phyloP scores from a whole-genome alignment of 2,329 filamentous ascomycete genomes.

The Thyridium curvatum region DNA sequence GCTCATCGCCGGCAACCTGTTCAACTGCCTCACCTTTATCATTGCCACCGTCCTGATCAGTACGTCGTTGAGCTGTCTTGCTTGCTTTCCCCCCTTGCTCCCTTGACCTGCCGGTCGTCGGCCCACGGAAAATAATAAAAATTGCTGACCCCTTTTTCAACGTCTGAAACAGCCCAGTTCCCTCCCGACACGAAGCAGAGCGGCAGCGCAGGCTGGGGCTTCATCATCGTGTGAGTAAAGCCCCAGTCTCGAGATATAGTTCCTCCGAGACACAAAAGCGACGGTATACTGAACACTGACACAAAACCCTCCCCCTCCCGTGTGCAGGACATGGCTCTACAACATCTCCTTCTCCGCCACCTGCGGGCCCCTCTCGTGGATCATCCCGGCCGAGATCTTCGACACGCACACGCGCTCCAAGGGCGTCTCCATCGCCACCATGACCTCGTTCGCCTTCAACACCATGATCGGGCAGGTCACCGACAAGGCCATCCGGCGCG shows the following conservation, averaged over 20 bases:
- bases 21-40: constrained; percentile 67
- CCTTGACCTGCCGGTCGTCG: no score
- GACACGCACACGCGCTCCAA: constrained; percentile 70
- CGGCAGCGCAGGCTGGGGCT: constrained; percentile 59
- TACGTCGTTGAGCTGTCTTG: constrained; percentile 10
- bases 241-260: constrained; percentile 11
- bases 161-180: constrained; percentile 47
- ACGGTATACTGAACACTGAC: neutral
- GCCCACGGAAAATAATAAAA: no score
- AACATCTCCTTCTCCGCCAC: constrained; percentile 71
- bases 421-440: constrained; percentile 68
- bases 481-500: constrained; percentile 40
- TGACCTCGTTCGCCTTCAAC: constrained; percentile 69
- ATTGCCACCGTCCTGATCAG: constrained; percentile 50
- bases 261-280: neutral
- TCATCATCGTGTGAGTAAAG: constrained; percentile 50
- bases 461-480: constrained; percentile 69
- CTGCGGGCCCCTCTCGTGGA: constrained; percentile 56
- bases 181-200: constrained; percentile 50
- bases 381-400: constrained; percentile 67
- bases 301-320: no score
- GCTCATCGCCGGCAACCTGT: constrained; percentile 65
- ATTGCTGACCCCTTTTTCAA: neutral
- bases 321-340: constrained; percentile 69
- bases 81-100: no score